phyloP scores from a whole-genome alignment of 2,329 filamentous ascomycete species.

The Monosporascus sp. region DNA sequence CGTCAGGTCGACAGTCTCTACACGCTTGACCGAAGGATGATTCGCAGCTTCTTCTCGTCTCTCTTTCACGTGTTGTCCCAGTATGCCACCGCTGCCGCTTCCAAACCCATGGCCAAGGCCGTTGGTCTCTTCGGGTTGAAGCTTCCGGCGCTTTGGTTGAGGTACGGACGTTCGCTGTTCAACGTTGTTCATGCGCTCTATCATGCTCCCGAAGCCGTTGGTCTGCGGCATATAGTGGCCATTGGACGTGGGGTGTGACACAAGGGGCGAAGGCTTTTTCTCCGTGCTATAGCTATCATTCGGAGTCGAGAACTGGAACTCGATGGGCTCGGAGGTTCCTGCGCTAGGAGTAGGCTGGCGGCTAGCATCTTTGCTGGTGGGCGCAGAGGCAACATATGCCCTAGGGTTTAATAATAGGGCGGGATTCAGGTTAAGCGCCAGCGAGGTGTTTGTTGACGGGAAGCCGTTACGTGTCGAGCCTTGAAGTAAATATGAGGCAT shows the following conservation, averaged over 20 bases:
- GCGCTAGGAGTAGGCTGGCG: constrained; percentile 19
- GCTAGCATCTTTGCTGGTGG: constrained; percentile 8
- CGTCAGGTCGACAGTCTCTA: constrained; percentile 54
- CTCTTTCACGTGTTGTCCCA: constrained; percentile 64
- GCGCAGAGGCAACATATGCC: constrained; percentile 18
- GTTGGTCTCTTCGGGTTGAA: constrained; percentile 40
- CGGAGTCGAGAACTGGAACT: constrained; percentile 32
- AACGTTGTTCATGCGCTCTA: constrained; percentile 73
- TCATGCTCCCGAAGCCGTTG: constrained; percentile 52
- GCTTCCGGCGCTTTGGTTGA: constrained; percentile 62
- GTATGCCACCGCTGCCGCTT: constrained; percentile 46
- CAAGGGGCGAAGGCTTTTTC: constrained; percentile 10
- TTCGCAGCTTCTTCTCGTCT: constrained; percentile 41
- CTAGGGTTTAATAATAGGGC: constrained; percentile 37
- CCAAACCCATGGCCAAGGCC: constrained; percentile 37
- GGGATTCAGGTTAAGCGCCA: constrained; percentile 33
- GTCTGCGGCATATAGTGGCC: constrained; percentile 8
- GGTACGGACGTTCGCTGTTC: constrained; percentile 55
- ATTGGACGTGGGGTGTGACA: constrained; percentile 6
- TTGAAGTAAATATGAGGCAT: constrained; percentile 13
- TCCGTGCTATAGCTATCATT: constrained; percentile 18
- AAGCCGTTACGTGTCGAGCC: constrained; percentile 21
- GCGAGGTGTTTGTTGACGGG: constrained; percentile 9
- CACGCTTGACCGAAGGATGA: constrained; percentile 15
- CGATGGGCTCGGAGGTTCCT: constrained; percentile 34